A percentile compares a stretch with the other conserved stretches of the same genome.
phyloP scores from a whole-genome alignment of 305 asterid genomes.

The Fraxinus floribunda region DNA sequence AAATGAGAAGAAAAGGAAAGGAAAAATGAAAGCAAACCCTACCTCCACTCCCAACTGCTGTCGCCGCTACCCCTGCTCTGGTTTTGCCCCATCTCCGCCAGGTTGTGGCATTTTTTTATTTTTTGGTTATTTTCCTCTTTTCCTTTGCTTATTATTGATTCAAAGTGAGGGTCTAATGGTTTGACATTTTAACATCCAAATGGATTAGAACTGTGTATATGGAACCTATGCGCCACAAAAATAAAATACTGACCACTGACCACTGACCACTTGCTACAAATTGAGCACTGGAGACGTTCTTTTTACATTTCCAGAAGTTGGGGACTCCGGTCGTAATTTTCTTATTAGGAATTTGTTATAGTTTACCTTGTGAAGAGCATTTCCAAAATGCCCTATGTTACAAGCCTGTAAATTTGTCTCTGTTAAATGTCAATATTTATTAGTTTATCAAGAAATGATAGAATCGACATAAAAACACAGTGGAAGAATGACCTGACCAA shows the following conservation, averaged over 20 bases:
- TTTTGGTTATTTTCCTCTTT: neutral
- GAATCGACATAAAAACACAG: neutral
- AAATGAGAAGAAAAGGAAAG: neutral
- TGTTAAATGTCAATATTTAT: slow-evolving; percentile 2
- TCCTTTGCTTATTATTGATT: neutral
- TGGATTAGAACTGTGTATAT: neutral
- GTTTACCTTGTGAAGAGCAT: neutral
- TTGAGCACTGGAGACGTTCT: neutral
- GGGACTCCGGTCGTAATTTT: neutral
- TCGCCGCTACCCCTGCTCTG: too few species aligned
- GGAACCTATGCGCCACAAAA: neutral
- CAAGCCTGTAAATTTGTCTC: neutral
- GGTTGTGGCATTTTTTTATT: too few species aligned
- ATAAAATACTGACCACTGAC: neutral
- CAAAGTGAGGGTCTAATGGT: neutral
- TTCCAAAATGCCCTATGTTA: neutral
- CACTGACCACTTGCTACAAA: neutral
- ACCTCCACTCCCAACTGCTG: too few species aligned
- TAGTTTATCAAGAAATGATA: neutral
- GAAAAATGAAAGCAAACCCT: neutral
- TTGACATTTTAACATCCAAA: neutral
- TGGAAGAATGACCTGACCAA: neutral
- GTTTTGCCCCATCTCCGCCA: too few species aligned
- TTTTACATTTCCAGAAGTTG: neutral
- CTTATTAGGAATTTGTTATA: neutral